Base-by-base conservation (phyloP, 805 yeast species). In the Danielozyma ontarioensis region DNA sequence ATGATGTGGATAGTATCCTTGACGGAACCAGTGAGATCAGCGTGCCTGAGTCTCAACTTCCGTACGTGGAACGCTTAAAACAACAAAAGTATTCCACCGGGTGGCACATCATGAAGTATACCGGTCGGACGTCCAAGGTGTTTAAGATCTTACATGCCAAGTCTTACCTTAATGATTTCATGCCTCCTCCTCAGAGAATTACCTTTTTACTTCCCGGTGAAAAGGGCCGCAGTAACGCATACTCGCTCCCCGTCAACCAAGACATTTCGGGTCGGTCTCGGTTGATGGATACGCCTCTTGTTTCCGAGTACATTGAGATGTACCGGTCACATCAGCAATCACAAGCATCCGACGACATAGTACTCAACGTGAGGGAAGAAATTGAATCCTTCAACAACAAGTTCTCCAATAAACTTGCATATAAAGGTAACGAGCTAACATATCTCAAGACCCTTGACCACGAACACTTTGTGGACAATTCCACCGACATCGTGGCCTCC, bases 111-210 rank as follows among this genome's bases (percentile, higher is more conserved):
- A 57, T 49, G 32, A 31, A 32, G n/a, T 47, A 57, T 37, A 45
- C 64, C 1, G 63, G 61, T 16, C 53, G 68, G 25, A 48, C 65
- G 1, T 42, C 51, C 1, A 50, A 41, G 28, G 43, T 44, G 4
- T 27, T 47, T 15, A 59, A 64, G 29, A 41, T 50, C 2, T 24
- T 65, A 3, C 62, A 63, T n/a, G 51, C 63, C 3, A 58, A 53
- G 34, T 62, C 72, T 10, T 70, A 56, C 34, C 44, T 72, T 4
- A 45, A 64, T 31, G 68, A 66, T 26, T 64, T 69, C 32, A 64
- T 64, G 64, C 60, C 62, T 1, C 45, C 55, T 12, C 72, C 73
- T 2, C 34, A 44, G 13, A 51, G 61, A 1, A 36, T 68, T n/a
- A 48, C 55, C 6, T 42, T 55, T 12, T 31, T 64, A 10, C 31